Evolutionary conservation across 176 grass and related monocot genomes (phyloP).

Genomic region (Lolium multiflorum): DNA sequence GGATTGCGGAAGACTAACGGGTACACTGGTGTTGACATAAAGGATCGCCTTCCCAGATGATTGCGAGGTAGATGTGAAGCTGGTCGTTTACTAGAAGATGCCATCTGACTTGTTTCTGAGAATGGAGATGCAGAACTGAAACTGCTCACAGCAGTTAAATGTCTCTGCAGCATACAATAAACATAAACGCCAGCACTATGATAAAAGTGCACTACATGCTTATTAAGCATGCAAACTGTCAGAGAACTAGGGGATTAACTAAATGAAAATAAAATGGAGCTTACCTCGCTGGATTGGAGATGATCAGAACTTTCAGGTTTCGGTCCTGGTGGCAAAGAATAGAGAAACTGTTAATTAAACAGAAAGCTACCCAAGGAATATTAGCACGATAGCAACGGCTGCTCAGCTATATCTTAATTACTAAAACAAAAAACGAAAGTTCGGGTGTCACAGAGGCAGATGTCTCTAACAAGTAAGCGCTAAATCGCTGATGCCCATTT

Average conservation of each 20-base stretch:
- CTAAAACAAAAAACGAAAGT: constrained; percentile 3
- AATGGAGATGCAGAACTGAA: constrained; percentile 82
- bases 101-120: constrained; percentile 76
- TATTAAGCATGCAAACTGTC: constrained; percentile 17
- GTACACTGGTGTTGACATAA: constrained; percentile 97
- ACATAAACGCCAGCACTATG: constrained; percentile 11
- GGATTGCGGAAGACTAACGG: constrained; percentile 87
- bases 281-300: constrained; percentile 80
- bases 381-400: not conserved
- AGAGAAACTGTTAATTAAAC: constrained; percentile 48
- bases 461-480: constrained; percentile 9
- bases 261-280: constrained; percentile 23
- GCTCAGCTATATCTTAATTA: not conserved
- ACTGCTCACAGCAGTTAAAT: constrained; percentile 70
- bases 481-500: not conserved
- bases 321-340: constrained; percentile 60
- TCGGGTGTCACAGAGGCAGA: not conserved
- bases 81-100: constrained; percentile 74
- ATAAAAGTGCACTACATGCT: constrained; percentile 8
- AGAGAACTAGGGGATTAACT: not conserved
- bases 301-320: constrained; percentile 72
- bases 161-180: constrained; percentile 68
- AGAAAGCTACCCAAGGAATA: constrained; percentile 22
- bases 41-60: constrained; percentile 75
- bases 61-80: constrained; percentile 60